phyloP scores from a whole-genome alignment of 352 stramenopile genomes.

The Thraustochytrium striatum region DNA sequence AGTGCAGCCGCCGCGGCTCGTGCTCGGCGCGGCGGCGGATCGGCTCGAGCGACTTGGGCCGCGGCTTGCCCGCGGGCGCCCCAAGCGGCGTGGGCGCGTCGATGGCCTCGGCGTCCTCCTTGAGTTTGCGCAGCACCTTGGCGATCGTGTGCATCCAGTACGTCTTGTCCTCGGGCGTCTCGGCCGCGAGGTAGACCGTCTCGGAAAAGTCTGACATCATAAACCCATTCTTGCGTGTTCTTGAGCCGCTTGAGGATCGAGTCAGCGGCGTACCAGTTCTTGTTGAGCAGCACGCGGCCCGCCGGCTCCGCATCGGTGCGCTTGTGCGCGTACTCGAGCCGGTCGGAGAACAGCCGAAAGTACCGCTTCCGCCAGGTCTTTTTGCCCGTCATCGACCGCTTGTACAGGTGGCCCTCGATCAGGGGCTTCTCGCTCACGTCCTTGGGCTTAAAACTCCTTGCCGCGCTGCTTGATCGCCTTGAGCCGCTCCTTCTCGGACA shows the following conservation, averaged over 20 bases:
- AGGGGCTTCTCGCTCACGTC: not conserved
- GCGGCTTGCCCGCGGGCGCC: not conserved
- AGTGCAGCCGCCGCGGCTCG: too few relatives aligned
- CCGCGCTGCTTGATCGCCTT: not conserved
- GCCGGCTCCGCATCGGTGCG: not conserved
- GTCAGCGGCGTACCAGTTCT: constrained; percentile 32
- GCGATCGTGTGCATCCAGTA: constrained; percentile 48
- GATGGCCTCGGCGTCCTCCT: constrained; percentile 11
- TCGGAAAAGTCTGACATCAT: constrained; percentile 41
- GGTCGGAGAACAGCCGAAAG: constrained; percentile 21
- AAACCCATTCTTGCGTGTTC: constrained; percentile 38
- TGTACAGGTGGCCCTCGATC: constrained; percentile 37
- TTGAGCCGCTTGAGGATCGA: constrained; percentile 34
- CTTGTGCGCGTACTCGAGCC: constrained; percentile 21
- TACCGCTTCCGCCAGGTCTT: constrained; percentile 15
- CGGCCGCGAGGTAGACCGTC: constrained; percentile 39
- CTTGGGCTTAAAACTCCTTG: not conserved
- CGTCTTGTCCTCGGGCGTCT: constrained; percentile 24
- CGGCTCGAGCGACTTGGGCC: too few relatives aligned
- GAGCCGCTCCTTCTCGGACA: not conserved
- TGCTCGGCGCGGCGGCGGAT: too few relatives aligned
- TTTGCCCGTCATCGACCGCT: not conserved
- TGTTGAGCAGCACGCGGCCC: not conserved
- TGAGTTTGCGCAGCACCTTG: constrained; percentile 26
- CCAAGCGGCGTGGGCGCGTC: not conserved